Percentiles rank a stretch among this genome's conserved stretches.
phyloP scores from a whole-genome alignment of 768 basidiomycete species.

The Tulasnella sp. region DNA sequence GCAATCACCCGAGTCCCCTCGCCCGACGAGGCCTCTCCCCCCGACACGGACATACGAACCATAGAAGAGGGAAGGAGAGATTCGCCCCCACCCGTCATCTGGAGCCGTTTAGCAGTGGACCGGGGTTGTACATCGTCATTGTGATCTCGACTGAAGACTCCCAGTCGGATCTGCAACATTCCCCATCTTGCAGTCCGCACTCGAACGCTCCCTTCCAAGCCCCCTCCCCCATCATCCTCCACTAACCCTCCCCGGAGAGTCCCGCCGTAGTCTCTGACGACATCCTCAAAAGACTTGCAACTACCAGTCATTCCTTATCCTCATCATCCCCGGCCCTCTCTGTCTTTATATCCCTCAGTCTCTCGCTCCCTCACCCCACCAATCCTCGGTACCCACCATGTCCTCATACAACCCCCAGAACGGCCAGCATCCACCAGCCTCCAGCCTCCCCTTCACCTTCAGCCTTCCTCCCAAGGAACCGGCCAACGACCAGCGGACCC shows the following conservation, averaged over 20 bases:
- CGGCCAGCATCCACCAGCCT: background rate
- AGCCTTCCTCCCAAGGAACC: background rate
- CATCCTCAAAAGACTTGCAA: background rate
- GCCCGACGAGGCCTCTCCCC: background rate
- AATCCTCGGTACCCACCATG: background rate
- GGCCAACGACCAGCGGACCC: background rate
- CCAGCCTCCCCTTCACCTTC: background rate
- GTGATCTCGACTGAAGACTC: background rate
- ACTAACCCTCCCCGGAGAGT: background rate
- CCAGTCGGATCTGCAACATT: background rate
- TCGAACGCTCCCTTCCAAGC: background rate
- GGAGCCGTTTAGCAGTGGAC: background rate
- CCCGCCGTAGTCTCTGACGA: background rate
- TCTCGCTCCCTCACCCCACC: background rate
- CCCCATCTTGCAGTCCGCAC: no score
- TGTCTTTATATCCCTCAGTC: background rate
- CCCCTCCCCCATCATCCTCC: background rate
- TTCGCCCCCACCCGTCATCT: no score
- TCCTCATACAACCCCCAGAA: background rate
- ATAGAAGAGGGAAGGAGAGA: background rate
- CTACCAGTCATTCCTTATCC: background rate
- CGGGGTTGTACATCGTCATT: background rate
- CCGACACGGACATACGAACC: background rate
- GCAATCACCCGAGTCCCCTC: background rate
- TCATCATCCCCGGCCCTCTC: background rate